Percentiles rank a stretch among this genome's conserved stretches.
Evolutionary conservation across 495 filamentous ascomycete genomes (phyloP).

Genomic region (Immersiella caudata): DNA sequence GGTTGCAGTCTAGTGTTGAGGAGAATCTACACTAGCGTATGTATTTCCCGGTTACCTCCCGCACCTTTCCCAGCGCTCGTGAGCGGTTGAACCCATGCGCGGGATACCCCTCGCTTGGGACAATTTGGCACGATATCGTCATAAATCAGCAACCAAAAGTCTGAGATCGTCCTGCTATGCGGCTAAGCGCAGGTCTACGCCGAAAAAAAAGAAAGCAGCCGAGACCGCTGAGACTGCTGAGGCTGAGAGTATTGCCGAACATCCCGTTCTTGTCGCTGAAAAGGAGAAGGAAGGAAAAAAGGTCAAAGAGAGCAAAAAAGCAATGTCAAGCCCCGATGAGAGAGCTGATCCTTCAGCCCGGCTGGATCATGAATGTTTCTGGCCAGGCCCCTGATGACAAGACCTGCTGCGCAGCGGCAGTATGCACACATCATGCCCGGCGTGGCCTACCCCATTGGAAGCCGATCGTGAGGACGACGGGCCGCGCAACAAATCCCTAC

Average conservation of each 20-base stretch:
- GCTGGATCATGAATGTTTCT: background rate
- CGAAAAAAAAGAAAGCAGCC: too few relatives aligned
- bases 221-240: too few relatives aligned
- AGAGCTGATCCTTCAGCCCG: background rate
- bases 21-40: background rate
- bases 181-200: too few relatives aligned
- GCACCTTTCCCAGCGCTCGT: background rate
- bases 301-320: background rate
- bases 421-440: background rate
- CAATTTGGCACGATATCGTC: background rate
- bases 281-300: background rate
- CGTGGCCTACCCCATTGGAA: background rate
- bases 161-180: too few relatives aligned
- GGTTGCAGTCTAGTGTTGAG: constrained; percentile 1
- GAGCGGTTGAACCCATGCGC: background rate
- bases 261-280: background rate
- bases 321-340: background rate
- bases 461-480: background rate
- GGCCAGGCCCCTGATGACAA: background rate
- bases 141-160: background rate
- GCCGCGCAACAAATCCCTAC: background rate
- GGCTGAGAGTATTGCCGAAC: background rate
- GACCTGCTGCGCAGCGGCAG: background rate
- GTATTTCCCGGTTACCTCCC: constrained; percentile 2
- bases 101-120: background rate